Percentiles rank a stretch among this genome's conserved stretches.
phyloP scores from a whole-genome alignment of 495 filamentous ascomycete species.

The Tuber magnatum region DNA sequence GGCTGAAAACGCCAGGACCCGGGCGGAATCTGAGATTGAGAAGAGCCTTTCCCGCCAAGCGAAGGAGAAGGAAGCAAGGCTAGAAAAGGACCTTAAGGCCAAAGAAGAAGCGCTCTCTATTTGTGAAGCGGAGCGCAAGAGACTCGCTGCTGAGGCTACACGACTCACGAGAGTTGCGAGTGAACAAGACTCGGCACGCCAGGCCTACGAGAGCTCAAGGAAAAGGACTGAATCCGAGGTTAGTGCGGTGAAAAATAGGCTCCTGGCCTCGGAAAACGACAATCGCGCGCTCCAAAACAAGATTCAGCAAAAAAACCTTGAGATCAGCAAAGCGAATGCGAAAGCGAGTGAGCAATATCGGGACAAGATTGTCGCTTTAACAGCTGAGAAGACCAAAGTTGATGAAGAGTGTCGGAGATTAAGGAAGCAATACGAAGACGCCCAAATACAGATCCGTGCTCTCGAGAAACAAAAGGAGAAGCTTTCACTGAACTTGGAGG shows the following conservation, averaged over 20 bases:
- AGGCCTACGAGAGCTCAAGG: conserved; percentile 45
- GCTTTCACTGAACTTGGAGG: conserved; percentile 76
- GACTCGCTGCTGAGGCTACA: conserved; percentile 67
- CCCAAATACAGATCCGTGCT: conserved; percentile 73
- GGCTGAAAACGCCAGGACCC: conserved; percentile 73
- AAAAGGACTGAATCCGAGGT: conserved; percentile 76
- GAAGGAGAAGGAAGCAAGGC: conserved; percentile 69
- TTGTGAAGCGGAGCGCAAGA: conserved; percentile 65
- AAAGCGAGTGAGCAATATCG: conserved; percentile 78
- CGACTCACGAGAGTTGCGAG: conserved; percentile 73
- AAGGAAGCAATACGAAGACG: conserved; percentile 76
- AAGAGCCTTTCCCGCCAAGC: conserved; percentile 68
- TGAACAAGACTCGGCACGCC: conserved; percentile 88
- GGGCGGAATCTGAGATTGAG: conserved; percentile 74
- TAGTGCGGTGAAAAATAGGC: conserved; percentile 82
- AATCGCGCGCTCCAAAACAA: conserved; percentile 94
- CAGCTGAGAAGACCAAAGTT: conserved; percentile 73
- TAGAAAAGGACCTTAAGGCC: conserved; percentile 70
- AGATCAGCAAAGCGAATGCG: conserved; percentile 85
- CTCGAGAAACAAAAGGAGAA: conserved; percentile 97
- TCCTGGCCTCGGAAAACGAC: conserved; percentile 92
- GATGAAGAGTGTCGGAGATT: conserved; percentile 79
- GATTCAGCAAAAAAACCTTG: conserved; percentile 93
- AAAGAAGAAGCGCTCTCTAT: conserved; percentile 63
- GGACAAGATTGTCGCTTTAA: conserved; percentile 64